These are phyloP conservation scores for Mortierella sp. DNA, from an alignment of 371 early-diverging fungal genomes.

Conservation along the genomic window DNA sequence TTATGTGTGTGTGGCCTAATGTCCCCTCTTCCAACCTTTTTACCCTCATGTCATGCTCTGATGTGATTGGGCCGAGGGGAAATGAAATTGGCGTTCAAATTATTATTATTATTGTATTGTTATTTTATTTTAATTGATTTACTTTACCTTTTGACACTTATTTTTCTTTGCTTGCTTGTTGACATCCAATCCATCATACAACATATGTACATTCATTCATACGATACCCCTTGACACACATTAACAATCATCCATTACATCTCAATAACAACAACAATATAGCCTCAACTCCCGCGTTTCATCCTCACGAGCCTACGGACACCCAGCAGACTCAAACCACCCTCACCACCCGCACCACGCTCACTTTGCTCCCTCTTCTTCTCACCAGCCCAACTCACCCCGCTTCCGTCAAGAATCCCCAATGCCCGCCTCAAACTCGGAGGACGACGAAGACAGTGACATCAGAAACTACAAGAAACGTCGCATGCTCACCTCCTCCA, in stretches of 20 bases:
- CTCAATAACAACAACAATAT: background rate
- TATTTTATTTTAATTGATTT: background rate
- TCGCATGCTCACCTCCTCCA: constrained; percentile 19
- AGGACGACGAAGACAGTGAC: constrained; percentile 52
- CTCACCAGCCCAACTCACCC: constrained; percentile 37
- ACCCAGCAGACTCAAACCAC: constrained; percentile 9
- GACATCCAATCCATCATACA: too few species aligned
- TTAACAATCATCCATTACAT: background rate
- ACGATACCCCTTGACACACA: constrained; percentile 5
- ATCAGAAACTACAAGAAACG: constrained; percentile 51
- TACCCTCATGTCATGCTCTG: background rate
- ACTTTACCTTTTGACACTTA: background rate
- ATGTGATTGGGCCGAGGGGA: background rate
- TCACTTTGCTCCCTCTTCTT: constrained; percentile 18
- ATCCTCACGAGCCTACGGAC: constrained; percentile 2
- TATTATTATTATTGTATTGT: background rate
- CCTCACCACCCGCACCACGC: constrained; percentile 15
- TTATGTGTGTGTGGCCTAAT: background rate
- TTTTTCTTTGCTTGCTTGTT: background rate
- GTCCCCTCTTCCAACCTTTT: background rate
- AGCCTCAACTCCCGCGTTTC: constrained; percentile 9
- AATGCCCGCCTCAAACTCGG: constrained; percentile 54
- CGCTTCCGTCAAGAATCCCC: constrained; percentile 54
- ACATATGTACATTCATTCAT: too few species aligned
- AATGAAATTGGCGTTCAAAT: constrained; percentile 1